phyloP scores from a whole-genome alignment of 257 asterid genomes.

The Craterostigma plantagineum region DNA sequence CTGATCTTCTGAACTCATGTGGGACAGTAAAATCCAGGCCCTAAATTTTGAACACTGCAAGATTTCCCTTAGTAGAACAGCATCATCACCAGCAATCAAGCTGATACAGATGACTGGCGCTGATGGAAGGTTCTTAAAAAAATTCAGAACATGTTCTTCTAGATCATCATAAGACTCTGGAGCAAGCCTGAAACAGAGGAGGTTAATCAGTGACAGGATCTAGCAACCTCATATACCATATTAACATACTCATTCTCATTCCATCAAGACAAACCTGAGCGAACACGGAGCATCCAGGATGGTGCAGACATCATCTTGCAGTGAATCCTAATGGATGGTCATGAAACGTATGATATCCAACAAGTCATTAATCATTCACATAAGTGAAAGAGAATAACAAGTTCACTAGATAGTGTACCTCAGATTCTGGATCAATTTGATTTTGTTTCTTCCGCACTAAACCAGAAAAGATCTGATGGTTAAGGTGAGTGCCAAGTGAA shows the following conservation, averaged over 20 bases:
- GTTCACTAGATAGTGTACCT: conserved; percentile 21
- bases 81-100: conserved; percentile 59
- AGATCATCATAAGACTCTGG: conserved; percentile 39
- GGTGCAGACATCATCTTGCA: conserved; percentile 10
- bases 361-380: conserved; percentile 18
- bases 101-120: conserved; percentile 69
- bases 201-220: conserved; percentile 2
- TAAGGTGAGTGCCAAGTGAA: conserved; percentile 65
- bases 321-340: too few species aligned
- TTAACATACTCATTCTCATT: not conserved
- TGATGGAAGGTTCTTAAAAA: conserved; percentile 52
- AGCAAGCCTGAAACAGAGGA: conserved; percentile 36
- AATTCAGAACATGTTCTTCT: conserved; percentile 36
- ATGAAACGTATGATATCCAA: not conserved
- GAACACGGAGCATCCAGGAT: conserved; percentile 12
- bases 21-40: conserved; percentile 75
- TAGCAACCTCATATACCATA: not conserved
- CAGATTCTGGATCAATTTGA: conserved; percentile 20
- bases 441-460: conserved; percentile 27
- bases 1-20: conserved; percentile 48
- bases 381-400: conserved; percentile 1
- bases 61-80: conserved; percentile 42
- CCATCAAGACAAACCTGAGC: conserved; percentile 23
- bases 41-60: conserved; percentile 29
- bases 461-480: conserved; percentile 43